phyloP scores from a whole-genome alignment of 2,329 filamentous ascomycete genomes.

The Fusarium annulatum region DNA sequence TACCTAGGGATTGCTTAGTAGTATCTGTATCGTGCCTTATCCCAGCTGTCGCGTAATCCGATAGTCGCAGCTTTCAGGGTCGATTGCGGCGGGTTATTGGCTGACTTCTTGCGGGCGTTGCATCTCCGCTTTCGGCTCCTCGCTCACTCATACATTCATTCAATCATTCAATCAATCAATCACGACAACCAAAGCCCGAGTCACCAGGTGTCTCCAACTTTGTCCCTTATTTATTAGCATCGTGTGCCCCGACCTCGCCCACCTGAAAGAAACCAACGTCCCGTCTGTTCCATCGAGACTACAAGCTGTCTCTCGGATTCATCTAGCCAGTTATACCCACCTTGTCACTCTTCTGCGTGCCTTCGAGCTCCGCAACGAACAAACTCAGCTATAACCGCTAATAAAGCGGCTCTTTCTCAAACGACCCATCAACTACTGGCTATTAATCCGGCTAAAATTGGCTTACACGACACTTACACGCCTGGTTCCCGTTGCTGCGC shows the following conservation, averaged over 20 bases:
- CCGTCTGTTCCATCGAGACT: slow-evolving; percentile 2
- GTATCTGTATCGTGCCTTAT: slow-evolving; percentile 9
- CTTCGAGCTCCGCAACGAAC: slow-evolving; percentile 13
- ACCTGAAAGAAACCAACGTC: slow-evolving; percentile 3
- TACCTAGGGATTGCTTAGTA: slow-evolving; percentile 24
- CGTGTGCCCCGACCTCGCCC: slow-evolving; percentile 43
- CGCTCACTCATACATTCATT: slow-evolving; percentile 31
- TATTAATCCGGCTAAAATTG: slow-evolving; percentile 32
- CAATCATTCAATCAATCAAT: slow-evolving; percentile 34
- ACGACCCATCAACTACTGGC: slow-evolving; percentile 10
- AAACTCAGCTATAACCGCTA: slow-evolving; percentile 24
- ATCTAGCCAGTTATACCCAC: slow-evolving; percentile 1
- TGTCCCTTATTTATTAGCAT: slow-evolving; percentile 39
- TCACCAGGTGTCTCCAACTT: slow-evolving; percentile 42
- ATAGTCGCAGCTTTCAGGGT: slow-evolving; percentile 38
- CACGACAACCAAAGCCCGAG: slow-evolving; percentile 41
- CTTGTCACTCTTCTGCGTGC: neutral
- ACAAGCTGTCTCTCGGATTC: neutral
- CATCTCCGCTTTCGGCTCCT: slow-evolving; percentile 46
- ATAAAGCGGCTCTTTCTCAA: slow-evolving; percentile 26
- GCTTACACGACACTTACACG: slow-evolving; percentile 41
- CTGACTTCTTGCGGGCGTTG: slow-evolving; percentile 32
- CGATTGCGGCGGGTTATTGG: slow-evolving; percentile 43
- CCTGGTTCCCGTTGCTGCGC: neutral
- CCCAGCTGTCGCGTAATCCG: slow-evolving; percentile 38